Percentiles rank a stretch among this genome's conserved stretches.
phyloP scores from a whole-genome alignment of 371 early-diverging fungal genomes.

The Parasitella parasitica region DNA sequence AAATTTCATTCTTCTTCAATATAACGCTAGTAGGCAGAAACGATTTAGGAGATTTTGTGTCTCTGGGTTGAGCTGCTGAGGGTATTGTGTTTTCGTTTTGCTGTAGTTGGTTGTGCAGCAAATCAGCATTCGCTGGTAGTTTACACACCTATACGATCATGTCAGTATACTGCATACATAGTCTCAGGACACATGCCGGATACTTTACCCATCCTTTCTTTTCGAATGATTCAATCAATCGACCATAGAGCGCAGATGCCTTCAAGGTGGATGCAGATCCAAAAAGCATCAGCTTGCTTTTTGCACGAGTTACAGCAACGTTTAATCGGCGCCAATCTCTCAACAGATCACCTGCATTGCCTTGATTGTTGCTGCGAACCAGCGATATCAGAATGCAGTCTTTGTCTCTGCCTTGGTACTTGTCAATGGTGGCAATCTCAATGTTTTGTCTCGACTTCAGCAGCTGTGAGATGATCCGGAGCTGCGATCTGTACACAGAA shows the following conservation, averaged over 20 bases:
- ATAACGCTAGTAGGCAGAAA: constrained; percentile 13
- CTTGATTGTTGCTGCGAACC: constrained; percentile 79
- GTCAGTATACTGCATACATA: background rate
- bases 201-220: constrained; percentile 50
- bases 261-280: constrained; percentile 76
- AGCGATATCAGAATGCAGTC: constrained; percentile 85
- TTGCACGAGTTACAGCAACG: constrained; percentile 97
- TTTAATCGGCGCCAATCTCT: constrained; percentile 95
- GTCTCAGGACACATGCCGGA: too few relatives aligned
- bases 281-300: constrained; percentile 85
- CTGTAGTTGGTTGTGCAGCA: background rate
- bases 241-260: constrained; percentile 53
- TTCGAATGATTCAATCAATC: constrained; percentile 53
- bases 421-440: constrained; percentile 86
- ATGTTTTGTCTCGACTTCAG: constrained; percentile 42
- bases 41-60: constrained; percentile 6
- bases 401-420: constrained; percentile 94
- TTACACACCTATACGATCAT: background rate
- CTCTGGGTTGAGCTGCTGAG: background rate
- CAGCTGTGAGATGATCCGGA: constrained; percentile 57
- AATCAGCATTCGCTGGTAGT: background rate
- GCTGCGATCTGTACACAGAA: constrained; percentile 86
- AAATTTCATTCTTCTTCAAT: constrained; percentile 24
- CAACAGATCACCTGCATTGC: constrained; percentile 84
- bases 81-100: background rate